A percentile compares a stretch with the other conserved stretches of the same genome.
Conservation (phyloP, 2,329 filamentous ascomycete species). For the Capronia americana region DNA sequence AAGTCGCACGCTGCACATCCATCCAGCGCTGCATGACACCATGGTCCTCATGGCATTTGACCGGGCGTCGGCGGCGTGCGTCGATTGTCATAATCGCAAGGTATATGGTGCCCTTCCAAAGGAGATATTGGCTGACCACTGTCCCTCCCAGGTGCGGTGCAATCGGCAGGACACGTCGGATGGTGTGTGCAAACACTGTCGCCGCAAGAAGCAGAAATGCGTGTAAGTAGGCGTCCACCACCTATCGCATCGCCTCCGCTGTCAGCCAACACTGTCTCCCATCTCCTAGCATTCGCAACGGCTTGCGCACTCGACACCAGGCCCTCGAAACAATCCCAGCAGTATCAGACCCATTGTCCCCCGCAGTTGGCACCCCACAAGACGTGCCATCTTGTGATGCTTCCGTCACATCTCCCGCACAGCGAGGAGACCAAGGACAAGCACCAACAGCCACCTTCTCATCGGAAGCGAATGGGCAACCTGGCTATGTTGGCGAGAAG, state of each 20-base stretch:
- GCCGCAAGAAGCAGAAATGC: constrained; percentile 14
- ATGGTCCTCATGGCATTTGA: neutral
- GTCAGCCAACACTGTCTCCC: neutral
- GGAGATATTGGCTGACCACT: neutral
- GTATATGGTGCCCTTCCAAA: neutral
- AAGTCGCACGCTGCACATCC: no score
- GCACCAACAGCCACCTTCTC: no score
- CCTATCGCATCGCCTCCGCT: constrained; percentile 1
- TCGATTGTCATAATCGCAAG: constrained; percentile 16
- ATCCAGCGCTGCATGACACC: no score
- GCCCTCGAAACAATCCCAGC: no score
- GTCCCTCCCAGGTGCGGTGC: constrained; percentile 6
- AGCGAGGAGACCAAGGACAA: no score
- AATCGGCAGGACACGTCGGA: constrained; percentile 10
- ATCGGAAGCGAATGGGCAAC: neutral
- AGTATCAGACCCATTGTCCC: no score
- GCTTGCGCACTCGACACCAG: no score
- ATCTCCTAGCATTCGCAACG: neutral
- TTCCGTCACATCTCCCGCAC: no score
- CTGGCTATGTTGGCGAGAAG: constrained; percentile 12
- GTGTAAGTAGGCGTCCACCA: constrained; percentile 11
- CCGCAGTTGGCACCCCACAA: no score
- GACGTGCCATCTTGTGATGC: no score
- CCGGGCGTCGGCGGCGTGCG: constrained; percentile 17
- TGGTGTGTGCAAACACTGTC: constrained; percentile 14